Evolutionary conservation across 768 basidiomycete genomes (phyloP), one percentile per base, ranked within the genome.

Genomic region (Coprinopsis marcescibilis): DNA sequence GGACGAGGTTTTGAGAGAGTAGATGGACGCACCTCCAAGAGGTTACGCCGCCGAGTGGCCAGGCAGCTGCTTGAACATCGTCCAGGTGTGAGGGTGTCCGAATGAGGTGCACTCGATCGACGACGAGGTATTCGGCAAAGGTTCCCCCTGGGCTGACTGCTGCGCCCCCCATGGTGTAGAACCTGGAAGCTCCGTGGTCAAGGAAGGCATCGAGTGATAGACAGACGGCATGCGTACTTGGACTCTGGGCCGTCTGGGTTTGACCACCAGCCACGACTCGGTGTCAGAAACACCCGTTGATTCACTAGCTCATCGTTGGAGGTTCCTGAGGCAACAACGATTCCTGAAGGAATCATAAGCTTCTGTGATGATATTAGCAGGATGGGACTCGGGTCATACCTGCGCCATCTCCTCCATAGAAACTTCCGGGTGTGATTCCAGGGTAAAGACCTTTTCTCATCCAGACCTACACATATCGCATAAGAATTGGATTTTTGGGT

Each of bases 11-110:
- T n/a, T 25, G 42, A 26, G 14, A 13, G 14, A 21, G 34, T 25
- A 27, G 14, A 27, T 24, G 14, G 7, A 60, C 69, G 34, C 10
- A 89, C 89, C 89, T 80, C 83, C 87, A 93, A 2, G 90, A 86
- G 13, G 90, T 93, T 15, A 91, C 60, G 2, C 81, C 87, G 0
- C 72, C 88, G 2, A 88, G 56, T 0, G 90, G 89, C 79, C 85
- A 87, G 3, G 87, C 86, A 0, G 88, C 81, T 14, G 76, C 72
- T 43, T 89, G 76, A 33, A 80, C 66, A 58, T 85, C 79, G 52
- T 73, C 71, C 46, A 89, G 72, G 60, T 91, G 82, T 3, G 71
- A 62, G 0, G 88, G 89, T 2, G 81, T 76, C 2, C 45, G 66
- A 24, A 91, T 67, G 15, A 91, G 76, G 44, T 85, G 76, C 46